Base-by-base conservation (phyloP, 2,329 filamentous ascomycete genomes). In the Bertia moriformis region DNA sequence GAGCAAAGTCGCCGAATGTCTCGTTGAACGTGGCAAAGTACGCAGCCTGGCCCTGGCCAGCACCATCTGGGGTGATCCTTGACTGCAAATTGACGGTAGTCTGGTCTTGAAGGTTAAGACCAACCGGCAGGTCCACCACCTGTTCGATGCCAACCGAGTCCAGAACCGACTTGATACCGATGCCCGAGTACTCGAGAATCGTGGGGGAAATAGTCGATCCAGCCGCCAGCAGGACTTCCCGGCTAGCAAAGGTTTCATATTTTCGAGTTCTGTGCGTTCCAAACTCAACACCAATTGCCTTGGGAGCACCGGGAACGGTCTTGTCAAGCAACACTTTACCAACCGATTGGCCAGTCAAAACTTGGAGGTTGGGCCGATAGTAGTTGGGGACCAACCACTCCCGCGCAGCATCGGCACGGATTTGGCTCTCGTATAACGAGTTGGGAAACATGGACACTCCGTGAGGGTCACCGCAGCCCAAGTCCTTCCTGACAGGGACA, bases 381-480 rank as follows among this genome's bases (percentile, higher is more conserved):
- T 48, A 48, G 43, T 47, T 47, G 2, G 51, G 51, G 13, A 49
- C 39, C 4, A 53, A 46, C 47, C 46, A 54, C 19, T 46, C 44
- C 3, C 51, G 48, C n/a, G 45, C 50, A 33, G 50, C 45, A 40
- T 54, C 51, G 2, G 49, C 40, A 7, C 51, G 50, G 19, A 17
- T 18, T 15, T 35, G 32, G 7, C 7, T 17, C 14, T 47, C 43
- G 14, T 47, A 35, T 4, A 54, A 14, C 19, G 41, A 42, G 39
- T 54, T 54, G 3, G 19, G 42, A 20, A 54, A 41, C 51, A 54
- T 53, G 5, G 51, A 54, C 4, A 53, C 49, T 24, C 51, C 50
- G 14, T 43, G 49, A 17, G 51, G 51, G 18, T 48, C 30, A 15
- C 50, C 51, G 18, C 51, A 54, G 30, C 10, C 12, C 10, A 35